These are phyloP conservation scores for Leishmania tropica DNA, from an alignment of 208 protist species.

Conservation along the genomic window DNA sequence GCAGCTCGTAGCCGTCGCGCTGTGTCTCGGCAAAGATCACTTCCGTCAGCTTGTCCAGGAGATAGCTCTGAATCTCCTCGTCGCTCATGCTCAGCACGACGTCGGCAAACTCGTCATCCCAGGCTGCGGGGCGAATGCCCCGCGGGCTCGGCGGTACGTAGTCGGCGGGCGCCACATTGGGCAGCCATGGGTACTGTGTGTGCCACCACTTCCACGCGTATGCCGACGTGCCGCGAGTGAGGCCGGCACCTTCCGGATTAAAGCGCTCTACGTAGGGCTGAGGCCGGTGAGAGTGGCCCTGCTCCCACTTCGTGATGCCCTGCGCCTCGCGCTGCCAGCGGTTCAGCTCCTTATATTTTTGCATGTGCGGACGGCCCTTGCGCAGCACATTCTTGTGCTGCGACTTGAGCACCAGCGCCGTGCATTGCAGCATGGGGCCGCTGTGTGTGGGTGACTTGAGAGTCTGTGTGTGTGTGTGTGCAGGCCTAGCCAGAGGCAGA, in stretches of 20 bases:
- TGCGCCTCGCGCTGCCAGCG: slow-evolving; percentile 92
- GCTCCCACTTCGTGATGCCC: slow-evolving; percentile 89
- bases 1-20: slow-evolving; percentile 91
- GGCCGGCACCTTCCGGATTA: slow-evolving; percentile 84
- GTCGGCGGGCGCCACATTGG: slow-evolving; percentile 73
- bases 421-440: slow-evolving; percentile 40
- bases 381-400: slow-evolving; percentile 86
- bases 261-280: slow-evolving; percentile 83
- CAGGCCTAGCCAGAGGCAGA: neutral
- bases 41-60: slow-evolving; percentile 82
- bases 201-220: slow-evolving; percentile 92
- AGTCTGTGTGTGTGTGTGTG: too few species aligned
- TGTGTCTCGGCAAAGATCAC: slow-evolving; percentile 90
- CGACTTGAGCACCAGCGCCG: slow-evolving; percentile 57
- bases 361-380: slow-evolving; percentile 77
- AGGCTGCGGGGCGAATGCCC: slow-evolving; percentile 63
- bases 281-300: slow-evolving; percentile 85
- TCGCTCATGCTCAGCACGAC: slow-evolving; percentile 82
- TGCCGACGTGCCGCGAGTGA: slow-evolving; percentile 81
- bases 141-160: slow-evolving; percentile 39
- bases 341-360: slow-evolving; percentile 87
- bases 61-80: slow-evolving; percentile 68
- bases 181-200: slow-evolving; percentile 91
- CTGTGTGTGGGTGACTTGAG: neutral
- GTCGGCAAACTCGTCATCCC: slow-evolving; percentile 80